Conservation (phyloP, 192 early-diverging fungal species). For the Podochytrium sp. region DNA sequence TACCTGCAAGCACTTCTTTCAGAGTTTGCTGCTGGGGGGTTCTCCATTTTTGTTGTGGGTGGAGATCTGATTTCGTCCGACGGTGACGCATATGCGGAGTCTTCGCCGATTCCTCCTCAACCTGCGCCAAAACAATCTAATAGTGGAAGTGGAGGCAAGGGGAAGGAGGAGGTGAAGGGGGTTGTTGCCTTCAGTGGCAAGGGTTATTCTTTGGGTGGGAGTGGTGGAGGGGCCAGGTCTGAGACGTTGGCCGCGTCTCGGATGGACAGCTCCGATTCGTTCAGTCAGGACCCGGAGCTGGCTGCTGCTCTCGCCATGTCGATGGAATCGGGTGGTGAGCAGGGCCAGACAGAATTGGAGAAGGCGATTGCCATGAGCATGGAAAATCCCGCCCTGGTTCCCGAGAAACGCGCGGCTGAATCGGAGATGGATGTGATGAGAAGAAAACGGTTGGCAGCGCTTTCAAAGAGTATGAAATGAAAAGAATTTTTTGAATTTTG, state of each 20-base stretch:
- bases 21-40: conserved; percentile 51
- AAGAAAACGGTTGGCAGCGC: conserved; percentile 24
- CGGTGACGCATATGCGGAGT: conserved; percentile 45
- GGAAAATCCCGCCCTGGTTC: not conserved
- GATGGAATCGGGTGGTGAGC: not conserved
- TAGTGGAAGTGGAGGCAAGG: not conserved
- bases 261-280: not conserved
- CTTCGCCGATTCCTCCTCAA: conserved; percentile 39
- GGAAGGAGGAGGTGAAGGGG: not conserved
- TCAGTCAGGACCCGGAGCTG: conserved; percentile 12
- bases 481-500: no score
- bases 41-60: conserved; percentile 52
- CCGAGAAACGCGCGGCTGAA: not conserved
- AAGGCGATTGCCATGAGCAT: conserved; percentile 12
- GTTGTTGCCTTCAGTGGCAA: conserved; percentile 20
- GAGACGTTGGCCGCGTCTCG: no score
- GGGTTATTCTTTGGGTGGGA: conserved; percentile 16
- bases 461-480: no score
- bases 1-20: conserved; percentile 58
- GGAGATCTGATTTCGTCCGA: conserved; percentile 36
- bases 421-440: conserved; percentile 22
- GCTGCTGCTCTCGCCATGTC: conserved; percentile 27
- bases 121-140: conserved; percentile 5
- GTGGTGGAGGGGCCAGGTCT: not conserved
- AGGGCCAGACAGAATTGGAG: not conserved